These are phyloP conservation scores for Hebeloma cylindrosporum DNA, from an alignment of 768 basidiomycete species.

Conservation along the genomic window DNA sequence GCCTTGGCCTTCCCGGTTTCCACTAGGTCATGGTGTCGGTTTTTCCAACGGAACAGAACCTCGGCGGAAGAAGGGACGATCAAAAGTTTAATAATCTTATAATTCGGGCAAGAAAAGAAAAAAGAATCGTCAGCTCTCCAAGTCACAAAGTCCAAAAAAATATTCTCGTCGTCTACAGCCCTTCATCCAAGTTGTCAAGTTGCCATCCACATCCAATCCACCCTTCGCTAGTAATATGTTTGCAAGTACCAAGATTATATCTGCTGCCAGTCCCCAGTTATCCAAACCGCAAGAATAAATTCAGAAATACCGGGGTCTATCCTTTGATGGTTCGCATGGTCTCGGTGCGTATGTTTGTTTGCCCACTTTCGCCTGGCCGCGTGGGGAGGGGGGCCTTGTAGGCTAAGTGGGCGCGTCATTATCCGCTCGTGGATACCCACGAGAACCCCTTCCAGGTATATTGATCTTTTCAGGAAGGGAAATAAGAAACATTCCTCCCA, in stretches of 20 bases:
- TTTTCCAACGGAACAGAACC: conserved; percentile 22
- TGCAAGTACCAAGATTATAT: conserved; percentile 34
- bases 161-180: conserved; percentile 28
- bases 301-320: conserved; percentile 5
- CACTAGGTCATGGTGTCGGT: conserved; percentile 14
- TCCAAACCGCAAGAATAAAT: conserved; percentile 20
- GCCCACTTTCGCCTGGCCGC: background rate
- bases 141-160: conserved; percentile 15
- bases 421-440: too few species aligned
- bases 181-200: conserved; percentile 31
- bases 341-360: background rate
- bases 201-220: conserved; percentile 21
- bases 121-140: conserved; percentile 22
- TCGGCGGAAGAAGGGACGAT: conserved; percentile 18
- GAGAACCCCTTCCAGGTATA: too few species aligned
- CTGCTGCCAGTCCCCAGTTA: conserved; percentile 18
- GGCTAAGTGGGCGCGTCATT: too few species aligned
- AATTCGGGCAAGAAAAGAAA: conserved; percentile 26
- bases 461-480: too few species aligned
- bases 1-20: conserved; percentile 13
- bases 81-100: conserved; percentile 31
- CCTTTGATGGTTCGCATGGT: background rate
- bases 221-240: conserved; percentile 32
- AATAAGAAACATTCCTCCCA: too few species aligned
- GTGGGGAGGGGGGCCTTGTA: too few species aligned